Evolutionary conservation across 331 rosid genomes (phyloP), one percentile per base, ranked within the genome.

Genomic region (Acacia concinna): DNA sequence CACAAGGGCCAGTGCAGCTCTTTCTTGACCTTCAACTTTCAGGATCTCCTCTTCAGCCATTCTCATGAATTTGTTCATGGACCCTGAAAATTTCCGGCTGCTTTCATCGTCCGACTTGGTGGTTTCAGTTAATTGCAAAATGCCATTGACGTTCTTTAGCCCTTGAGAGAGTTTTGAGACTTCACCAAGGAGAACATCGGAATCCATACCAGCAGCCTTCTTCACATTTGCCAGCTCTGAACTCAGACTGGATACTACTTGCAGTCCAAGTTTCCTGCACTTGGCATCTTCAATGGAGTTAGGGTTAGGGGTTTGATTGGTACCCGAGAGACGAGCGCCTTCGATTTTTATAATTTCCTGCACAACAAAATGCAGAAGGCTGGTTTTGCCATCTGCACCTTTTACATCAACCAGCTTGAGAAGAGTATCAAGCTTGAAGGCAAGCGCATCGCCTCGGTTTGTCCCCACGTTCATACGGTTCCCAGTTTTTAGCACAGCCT

Each of bases 401-500:
- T 91, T 96, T 73, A 96, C 91, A 28, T 96, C 96, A 21, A 85
- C 97, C 31, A 96, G 94, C 84, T 93, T 96, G 74, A 93, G 96
- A 83, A 96, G 99, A 18, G 99, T 96, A 78, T 96, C 99, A 4
- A 96, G 99, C 88, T 93, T 96, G 89, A 96, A 96, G 75, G 99
- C 99, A 14, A 88, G 97, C 1, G 97, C 99, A 74, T 96, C 99
- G 0, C 99, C 99, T 0, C 99, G 98, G 81, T 91, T 96, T 8
- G 99, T 96, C 80, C 99, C 99, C 31, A 93, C 98, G 2, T 96
- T 96, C 99, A 96, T 96, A 7, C 99, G 91, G 84, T 96, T 96
- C 44, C 99, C 98, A 0, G 99, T 96, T 88, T 96, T 96, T n/a
- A 96, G 94, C 49, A 96, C 99, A 5, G 99, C 98, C 81, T 96